Percentiles rank a stretch among this genome's conserved stretches.
Conservation (phyloP, 2,329 filamentous ascomycete genomes). For the Aspergillus ustus region DNA sequence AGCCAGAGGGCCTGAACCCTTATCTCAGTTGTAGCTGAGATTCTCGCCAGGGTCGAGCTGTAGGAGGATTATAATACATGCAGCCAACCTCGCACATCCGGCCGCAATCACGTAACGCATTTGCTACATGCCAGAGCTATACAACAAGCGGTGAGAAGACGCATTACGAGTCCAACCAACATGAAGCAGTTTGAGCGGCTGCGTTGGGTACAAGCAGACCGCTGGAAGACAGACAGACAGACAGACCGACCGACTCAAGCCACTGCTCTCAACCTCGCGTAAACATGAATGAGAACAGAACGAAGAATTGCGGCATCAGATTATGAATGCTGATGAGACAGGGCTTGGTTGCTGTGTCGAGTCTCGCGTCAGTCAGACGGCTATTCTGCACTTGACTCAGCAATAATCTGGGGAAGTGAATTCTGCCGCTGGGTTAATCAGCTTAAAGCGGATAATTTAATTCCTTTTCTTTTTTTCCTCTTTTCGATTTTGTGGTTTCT, state of each 20-base stretch:
- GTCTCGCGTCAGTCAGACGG: not conserved
- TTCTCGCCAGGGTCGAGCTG: not conserved
- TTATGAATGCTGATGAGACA: not conserved
- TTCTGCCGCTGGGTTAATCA: not conserved
- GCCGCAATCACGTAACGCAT: not conserved
- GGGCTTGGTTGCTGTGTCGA: not conserved
- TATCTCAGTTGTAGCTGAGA: not conserved
- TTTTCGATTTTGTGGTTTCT: constrained; percentile 19
- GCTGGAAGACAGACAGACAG: not conserved
- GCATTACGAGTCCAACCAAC: constrained; percentile 4
- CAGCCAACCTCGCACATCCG: constrained; percentile 8
- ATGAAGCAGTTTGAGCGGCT: not conserved
- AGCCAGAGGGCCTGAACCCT: not conserved
- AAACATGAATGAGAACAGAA: not conserved
- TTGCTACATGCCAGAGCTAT: not conserved
- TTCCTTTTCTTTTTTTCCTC: not conserved
- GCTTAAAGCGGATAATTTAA: not conserved
- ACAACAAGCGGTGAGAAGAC: constrained; percentile 7
- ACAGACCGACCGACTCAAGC: not conserved
- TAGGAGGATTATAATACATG: constrained; percentile 8
- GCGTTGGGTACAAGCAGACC: constrained; percentile 6
- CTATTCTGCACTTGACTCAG: not conserved
- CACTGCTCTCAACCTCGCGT: not conserved
- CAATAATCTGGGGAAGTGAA: not conserved
- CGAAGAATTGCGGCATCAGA: not conserved